A percentile compares a stretch with the other conserved stretches of the same genome.
Conservation (phyloP, 495 filamentous ascomycete genomes). For the Pseudomonodictys pantanalensis region DNA sequence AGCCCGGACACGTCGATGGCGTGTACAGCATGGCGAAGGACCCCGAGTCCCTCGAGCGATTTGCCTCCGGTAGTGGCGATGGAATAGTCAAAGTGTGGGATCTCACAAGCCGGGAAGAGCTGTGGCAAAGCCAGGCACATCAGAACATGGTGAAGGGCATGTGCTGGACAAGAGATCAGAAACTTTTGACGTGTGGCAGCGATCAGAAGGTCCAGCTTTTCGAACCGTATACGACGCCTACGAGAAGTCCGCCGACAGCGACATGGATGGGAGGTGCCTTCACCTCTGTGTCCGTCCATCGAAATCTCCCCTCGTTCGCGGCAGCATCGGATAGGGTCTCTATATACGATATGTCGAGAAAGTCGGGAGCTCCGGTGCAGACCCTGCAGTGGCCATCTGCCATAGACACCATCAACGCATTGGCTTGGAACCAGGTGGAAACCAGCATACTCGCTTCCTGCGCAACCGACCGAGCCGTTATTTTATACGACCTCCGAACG, state of each 20-base stretch:
- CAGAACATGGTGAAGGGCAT: constrained; percentile 89
- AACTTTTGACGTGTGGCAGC: constrained; percentile 83
- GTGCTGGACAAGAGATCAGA: constrained; percentile 78
- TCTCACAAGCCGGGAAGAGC: constrained; percentile 70
- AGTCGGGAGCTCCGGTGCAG: constrained; percentile 69
- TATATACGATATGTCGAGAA: constrained; percentile 79
- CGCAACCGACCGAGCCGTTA: constrained; percentile 78
- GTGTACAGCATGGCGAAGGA: constrained; percentile 55
- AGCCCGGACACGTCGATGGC: constrained; percentile 89
- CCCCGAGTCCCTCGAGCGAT: constrained; percentile 39
- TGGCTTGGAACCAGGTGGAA: constrained; percentile 91
- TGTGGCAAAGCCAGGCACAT: constrained; percentile 77
- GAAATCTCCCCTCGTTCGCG: constrained; percentile 62
- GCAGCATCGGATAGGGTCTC: constrained; percentile 77
- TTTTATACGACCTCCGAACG: constrained; percentile 88
- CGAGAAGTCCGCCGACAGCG: constrained; percentile 62
- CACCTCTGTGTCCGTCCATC: constrained; percentile 80
- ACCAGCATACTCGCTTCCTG: constrained; percentile 83
- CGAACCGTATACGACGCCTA: constrained; percentile 75
- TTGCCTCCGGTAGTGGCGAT: constrained; percentile 44
- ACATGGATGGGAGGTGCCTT: constrained; percentile 85
- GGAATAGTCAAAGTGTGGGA: constrained; percentile 92
- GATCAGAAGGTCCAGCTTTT: constrained; percentile 86
- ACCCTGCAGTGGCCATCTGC: constrained; percentile 81
- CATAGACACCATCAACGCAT: constrained; percentile 84